Percentiles rank a stretch among this genome's conserved stretches.
These are phyloP conservation scores for Aspergillus bombycis DNA, from an alignment of 2,329 filamentous ascomycete genomes.

Conservation along the genomic window DNA sequence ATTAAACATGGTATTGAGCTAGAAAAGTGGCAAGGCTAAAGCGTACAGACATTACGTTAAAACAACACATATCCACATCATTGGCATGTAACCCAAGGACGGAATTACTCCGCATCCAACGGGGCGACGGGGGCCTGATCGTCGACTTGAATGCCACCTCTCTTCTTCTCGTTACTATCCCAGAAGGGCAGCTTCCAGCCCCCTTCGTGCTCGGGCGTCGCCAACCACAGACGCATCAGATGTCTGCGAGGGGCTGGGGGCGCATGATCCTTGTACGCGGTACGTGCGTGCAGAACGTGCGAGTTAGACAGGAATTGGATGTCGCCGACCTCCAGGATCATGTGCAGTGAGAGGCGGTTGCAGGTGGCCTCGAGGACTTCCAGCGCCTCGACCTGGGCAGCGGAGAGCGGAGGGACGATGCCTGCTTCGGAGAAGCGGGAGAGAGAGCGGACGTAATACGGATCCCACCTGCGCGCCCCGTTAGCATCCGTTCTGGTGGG, in stretches of 20 bases:
- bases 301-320: slow-evolving; percentile 84
- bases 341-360: slow-evolving; percentile 73
- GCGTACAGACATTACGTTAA: slow-evolving; percentile 11
- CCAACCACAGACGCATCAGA: slow-evolving; percentile 81
- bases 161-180: slow-evolving; percentile 81
- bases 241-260: slow-evolving; percentile 73
- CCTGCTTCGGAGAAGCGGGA: slow-evolving; percentile 73
- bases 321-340: slow-evolving; percentile 83
- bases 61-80: slow-evolving; percentile 2
- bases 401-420: slow-evolving; percentile 71
- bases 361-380: slow-evolving; percentile 76
- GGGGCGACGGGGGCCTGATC: slow-evolving; percentile 74
- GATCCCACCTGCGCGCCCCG: slow-evolving; percentile 68
- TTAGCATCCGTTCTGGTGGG: background rate
- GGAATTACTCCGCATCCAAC: slow-evolving; percentile 71
- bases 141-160: slow-evolving; percentile 86
- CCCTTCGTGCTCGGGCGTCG: slow-evolving; percentile 78
- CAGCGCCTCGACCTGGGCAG: slow-evolving; percentile 69
- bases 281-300: slow-evolving; percentile 80
- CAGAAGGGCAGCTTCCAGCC: slow-evolving; percentile 84
- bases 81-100: background rate
- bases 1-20: slow-evolving; percentile 14
- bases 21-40: slow-evolving; percentile 5
- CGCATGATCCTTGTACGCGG: slow-evolving; percentile 73
- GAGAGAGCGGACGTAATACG: slow-evolving; percentile 81